Evolutionary conservation across 306 rosid genomes (phyloP).

Genomic region (Mimosa bimucronata): DNA sequence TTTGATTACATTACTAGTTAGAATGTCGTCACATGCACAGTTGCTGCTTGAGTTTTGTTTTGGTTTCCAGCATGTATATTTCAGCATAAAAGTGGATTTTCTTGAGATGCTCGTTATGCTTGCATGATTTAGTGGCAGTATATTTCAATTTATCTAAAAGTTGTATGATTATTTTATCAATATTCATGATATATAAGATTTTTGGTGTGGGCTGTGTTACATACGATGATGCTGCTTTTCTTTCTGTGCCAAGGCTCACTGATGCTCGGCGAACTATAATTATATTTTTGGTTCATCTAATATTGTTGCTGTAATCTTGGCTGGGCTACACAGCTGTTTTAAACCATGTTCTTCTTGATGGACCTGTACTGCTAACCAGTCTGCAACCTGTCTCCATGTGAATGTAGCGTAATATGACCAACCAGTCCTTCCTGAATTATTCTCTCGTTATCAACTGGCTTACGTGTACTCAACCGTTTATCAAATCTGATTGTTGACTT

Average conservation of each 20-base stretch:
- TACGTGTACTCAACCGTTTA: neutral
- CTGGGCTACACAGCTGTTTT: neutral
- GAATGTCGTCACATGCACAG: slow-evolving; percentile 8
- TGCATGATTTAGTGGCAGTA: slow-evolving; percentile 32
- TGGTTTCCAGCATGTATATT: slow-evolving; percentile 40
- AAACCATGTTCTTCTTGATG: neutral
- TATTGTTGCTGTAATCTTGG: neutral
- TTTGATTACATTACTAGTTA: slow-evolving; percentile 23
- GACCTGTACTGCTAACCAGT: neutral
- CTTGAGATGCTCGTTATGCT: slow-evolving; percentile 37
- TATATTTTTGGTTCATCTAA: neutral
- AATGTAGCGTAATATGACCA: neutral
- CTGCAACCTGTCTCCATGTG: neutral
- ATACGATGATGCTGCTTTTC: neutral
- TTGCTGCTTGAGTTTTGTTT: slow-evolving; percentile 41
- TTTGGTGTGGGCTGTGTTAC: slow-evolving; percentile 23
- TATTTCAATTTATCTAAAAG: slow-evolving; percentile 29
- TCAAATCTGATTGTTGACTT: neutral
- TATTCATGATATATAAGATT: slow-evolving; percentile 31
- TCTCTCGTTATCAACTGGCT: neutral
- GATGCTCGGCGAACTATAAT: neutral
- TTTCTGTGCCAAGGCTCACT: neutral
- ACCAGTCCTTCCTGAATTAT: neutral
- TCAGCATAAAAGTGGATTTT: slow-evolving; percentile 28
- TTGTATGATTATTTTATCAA: slow-evolving; percentile 38